Base-by-base conservation (phyloP, 768 basidiomycete genomes). In the Pleurotus ostreatus region DNA sequence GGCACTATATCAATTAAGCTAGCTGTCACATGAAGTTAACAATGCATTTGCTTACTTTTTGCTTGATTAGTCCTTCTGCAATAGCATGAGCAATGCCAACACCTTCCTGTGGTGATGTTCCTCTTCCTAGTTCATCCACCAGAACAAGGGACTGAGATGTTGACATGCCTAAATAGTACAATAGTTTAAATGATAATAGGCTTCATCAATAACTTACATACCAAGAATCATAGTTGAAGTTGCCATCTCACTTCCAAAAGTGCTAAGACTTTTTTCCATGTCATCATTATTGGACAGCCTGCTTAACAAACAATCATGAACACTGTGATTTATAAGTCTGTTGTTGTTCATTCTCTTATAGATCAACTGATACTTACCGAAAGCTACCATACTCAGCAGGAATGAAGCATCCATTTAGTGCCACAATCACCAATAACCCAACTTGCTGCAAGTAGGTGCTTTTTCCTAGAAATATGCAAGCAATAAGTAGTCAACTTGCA, bases 171-270 rank as follows among this genome's bases (percentile, higher is more conserved):
- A 59, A 13, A 59, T 47, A 34, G 30, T 8, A 11, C n/a, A 11
- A 26, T 15, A 13, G 5, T 30, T n/a, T 7, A 55, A 2, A 4
- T 18, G 6, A 16, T 2, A 22, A 7, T 8, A 16, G 30, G 40
- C 3, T 45, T 55, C 47, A 43, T 8, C 41, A 25, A 47, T 20
- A 15, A 15, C 16, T 38, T 5, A 44, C 68, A 53, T 57, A 85
- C 93, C 89, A 46, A 96, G 73, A 54, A 98, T 94, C 90, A 94
- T 94, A 0, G 93, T 89, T 22, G 86, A 86, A 2, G 90, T 85
- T 1, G 88, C 84, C 92, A 99, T 98, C 71, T 99, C 96, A 60
- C 83, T 87, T 1, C 94, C 93, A 71, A 99, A 99, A 0, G 97
- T 98, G 61, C 94, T 97, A 22, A 98, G 69, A 44, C 81, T 89